phyloP scores from a whole-genome alignment of 1,284 basidiomycete species.

The Apiotrichum laibachii region DNA sequence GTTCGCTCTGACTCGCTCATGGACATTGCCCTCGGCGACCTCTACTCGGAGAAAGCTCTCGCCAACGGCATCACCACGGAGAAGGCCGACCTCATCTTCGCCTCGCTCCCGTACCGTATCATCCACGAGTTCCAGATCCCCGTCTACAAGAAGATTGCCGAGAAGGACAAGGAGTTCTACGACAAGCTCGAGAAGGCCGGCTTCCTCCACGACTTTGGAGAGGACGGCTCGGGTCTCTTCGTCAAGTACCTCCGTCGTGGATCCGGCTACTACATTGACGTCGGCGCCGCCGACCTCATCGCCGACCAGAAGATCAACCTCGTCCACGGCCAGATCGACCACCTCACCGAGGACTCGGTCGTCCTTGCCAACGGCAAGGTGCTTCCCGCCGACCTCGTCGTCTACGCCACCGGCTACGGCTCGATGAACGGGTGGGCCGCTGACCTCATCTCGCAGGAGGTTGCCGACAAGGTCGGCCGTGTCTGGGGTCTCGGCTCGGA shows the following conservation, averaged over 20 bases:
- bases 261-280: constrained; percentile 22
- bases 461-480: constrained; percentile 20
- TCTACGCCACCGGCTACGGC: constrained; percentile 23
- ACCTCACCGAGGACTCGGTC: constrained; percentile 20
- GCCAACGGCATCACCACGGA: constrained; percentile 58
- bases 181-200: constrained; percentile 18
- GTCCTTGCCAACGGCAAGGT: constrained; percentile 13
- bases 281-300: constrained; percentile 23
- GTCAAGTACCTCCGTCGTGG: constrained; percentile 24
- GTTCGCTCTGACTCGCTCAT: constrained; percentile 53
- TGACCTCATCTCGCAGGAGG: constrained; percentile 18
- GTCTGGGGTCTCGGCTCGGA: constrained; percentile 20
- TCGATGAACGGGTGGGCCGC: constrained; percentile 21
- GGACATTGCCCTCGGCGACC: constrained; percentile 52
- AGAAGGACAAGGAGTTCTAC: constrained; percentile 19
- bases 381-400: constrained; percentile 20
- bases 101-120: constrained; percentile 54
- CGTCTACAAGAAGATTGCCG: constrained; percentile 45
- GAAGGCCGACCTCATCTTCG: constrained; percentile 52
- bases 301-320: constrained; percentile 30
- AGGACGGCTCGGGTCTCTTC: constrained; percentile 22
- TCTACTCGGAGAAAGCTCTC: constrained; percentile 59
- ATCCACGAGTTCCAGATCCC: constrained; percentile 57
- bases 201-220: constrained; percentile 29
- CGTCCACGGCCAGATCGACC: constrained; percentile 23